Conservation (phyloP, 225 moss, liverwort and hornwort genomes). For the Sphagnum tenellum region DNA sequence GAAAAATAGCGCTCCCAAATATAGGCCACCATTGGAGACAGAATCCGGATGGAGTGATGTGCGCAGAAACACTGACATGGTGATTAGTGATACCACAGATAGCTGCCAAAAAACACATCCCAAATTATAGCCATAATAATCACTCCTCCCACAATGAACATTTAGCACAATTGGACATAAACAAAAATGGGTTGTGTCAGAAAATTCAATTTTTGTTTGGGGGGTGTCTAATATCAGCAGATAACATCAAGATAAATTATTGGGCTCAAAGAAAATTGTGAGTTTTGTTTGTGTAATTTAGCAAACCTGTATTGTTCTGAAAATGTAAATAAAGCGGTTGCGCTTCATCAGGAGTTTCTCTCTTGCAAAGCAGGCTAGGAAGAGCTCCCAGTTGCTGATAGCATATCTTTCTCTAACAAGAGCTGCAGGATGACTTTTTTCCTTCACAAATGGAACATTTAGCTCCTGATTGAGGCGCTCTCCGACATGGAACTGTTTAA, state of each 20-base stretch:
- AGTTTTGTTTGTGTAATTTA: too few species aligned
- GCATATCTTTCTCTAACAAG: constrained; percentile 40
- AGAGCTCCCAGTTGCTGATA: constrained; percentile 52
- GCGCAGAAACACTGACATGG: constrained; percentile 59
- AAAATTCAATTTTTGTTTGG: too few species aligned
- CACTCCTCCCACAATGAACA: not conserved
- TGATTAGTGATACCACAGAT: constrained; percentile 47
- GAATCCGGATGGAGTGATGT: constrained; percentile 45
- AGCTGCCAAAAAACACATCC: constrained; percentile 19
- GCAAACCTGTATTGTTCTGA: constrained; percentile 46
- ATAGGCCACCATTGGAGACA: constrained; percentile 43
- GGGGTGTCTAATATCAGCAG: too few species aligned
- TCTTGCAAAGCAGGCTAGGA: constrained; percentile 47
- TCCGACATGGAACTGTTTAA: constrained; percentile 40
- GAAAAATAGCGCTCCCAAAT: constrained; percentile 52
- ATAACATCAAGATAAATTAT: too few species aligned
- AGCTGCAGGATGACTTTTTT: constrained; percentile 25
- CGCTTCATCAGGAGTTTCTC: constrained; percentile 51
- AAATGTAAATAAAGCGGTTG: constrained; percentile 47
- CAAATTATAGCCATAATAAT: not conserved
- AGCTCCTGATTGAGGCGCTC: constrained; percentile 31
- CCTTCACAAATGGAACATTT: constrained; percentile 30
- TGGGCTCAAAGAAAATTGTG: too few species aligned
- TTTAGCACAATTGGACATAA: too few species aligned
- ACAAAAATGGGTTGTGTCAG: too few species aligned